Conservation (phyloP, 768 basidiomycete genomes). For the Coprinopsis strossmayeri region DNA sequence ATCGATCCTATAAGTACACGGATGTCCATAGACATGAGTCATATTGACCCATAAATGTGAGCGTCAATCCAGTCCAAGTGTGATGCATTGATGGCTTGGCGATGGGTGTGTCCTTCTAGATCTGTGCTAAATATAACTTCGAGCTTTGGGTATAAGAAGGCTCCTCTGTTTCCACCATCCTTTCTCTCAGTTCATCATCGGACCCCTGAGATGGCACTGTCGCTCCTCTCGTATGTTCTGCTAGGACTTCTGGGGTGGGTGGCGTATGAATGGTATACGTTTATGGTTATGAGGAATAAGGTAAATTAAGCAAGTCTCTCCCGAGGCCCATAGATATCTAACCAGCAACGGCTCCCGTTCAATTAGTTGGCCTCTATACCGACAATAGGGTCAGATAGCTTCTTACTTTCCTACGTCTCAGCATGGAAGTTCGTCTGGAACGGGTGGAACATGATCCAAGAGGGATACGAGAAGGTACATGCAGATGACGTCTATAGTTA, state of each 20-base stretch:
- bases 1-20: too few relatives aligned
- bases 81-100: too few relatives aligned
- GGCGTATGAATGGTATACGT: background rate
- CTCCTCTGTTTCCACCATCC: too few relatives aligned
- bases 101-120: too few relatives aligned
- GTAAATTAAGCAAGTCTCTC: background rate
- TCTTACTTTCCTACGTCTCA: conserved; percentile 7
- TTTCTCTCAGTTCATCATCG: too few relatives aligned
- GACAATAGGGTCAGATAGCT: conserved; percentile 7
- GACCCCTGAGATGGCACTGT: too few relatives aligned
- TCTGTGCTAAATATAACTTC: too few relatives aligned
- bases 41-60: too few relatives aligned
- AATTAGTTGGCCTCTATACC: conserved; percentile 8
- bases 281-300: background rate
- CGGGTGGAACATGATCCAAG: conserved; percentile 16
- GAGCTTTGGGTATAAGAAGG: too few relatives aligned
- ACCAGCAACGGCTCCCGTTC: too few relatives aligned
- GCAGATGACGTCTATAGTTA: background rate
- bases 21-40: too few relatives aligned
- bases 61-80: too few relatives aligned
- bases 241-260: background rate
- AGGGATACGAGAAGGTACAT: conserved; percentile 11
- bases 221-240: background rate
- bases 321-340: background rate
- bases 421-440: conserved; percentile 31